phyloP scores from a whole-genome alignment of 352 stramenopile genomes.

The Pythium aphanidermatum region DNA sequence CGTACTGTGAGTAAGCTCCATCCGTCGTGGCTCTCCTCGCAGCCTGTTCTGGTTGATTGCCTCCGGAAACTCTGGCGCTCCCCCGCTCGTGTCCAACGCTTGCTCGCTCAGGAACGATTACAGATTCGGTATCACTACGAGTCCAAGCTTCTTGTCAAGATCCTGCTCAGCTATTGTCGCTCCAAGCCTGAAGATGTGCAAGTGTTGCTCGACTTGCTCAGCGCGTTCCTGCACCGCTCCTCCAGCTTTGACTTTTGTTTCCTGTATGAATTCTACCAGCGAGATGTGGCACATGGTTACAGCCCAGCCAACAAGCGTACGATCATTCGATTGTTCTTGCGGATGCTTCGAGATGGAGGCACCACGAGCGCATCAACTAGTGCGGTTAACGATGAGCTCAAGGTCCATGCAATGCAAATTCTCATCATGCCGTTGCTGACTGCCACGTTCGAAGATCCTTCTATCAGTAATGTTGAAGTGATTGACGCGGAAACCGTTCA shows the following conservation, averaged over 20 bases:
- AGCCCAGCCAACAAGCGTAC: slow-evolving; percentile 64
- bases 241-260: slow-evolving; percentile 93
- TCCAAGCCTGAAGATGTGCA: slow-evolving; percentile 92
- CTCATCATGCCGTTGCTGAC: slow-evolving; percentile 93
- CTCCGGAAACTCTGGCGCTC: slow-evolving; percentile 94
- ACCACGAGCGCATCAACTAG: not conserved
- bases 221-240: slow-evolving; percentile 91
- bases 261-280: slow-evolving; percentile 84
- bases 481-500: slow-evolving; percentile 83
- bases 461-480: slow-evolving; percentile 73
- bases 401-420: slow-evolving; percentile 91
- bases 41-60: slow-evolving; percentile 88
- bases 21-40: slow-evolving; percentile 79
- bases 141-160: slow-evolving; percentile 92
- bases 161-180: slow-evolving; percentile 92
- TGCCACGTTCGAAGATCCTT: slow-evolving; percentile 77
- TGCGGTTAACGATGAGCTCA: slow-evolving; percentile 77
- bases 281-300: slow-evolving; percentile 74
- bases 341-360: slow-evolving; percentile 53
- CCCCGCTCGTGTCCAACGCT: slow-evolving; percentile 65
- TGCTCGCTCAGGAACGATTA: slow-evolving; percentile 65
- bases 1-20: slow-evolving; percentile 89
- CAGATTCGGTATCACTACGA: slow-evolving; percentile 93
- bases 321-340: slow-evolving; percentile 88
- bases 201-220: slow-evolving; percentile 94